Conservation (phyloP, 352 stramenopile genomes). For the Paralagenidium karlingii region DNA sequence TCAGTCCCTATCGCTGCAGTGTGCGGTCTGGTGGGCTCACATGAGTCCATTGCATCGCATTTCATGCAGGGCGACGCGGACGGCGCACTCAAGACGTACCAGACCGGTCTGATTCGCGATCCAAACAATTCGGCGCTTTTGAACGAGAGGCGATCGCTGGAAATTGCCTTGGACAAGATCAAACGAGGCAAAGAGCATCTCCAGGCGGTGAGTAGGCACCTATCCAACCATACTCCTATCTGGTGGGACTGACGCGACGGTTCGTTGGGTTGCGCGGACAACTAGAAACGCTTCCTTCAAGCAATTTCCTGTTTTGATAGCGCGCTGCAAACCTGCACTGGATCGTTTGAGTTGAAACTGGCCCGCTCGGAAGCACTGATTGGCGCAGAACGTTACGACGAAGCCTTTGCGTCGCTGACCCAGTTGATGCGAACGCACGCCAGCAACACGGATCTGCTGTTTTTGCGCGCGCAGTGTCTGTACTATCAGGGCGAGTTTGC, state of each 20-base stretch:
- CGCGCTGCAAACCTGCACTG: constrained; percentile 49
- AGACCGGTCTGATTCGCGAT: constrained; percentile 53
- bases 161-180: constrained; percentile 74
- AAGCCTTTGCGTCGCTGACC: constrained; percentile 69
- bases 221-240: background rate
- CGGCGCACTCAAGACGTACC: constrained; percentile 60
- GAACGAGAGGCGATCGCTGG: constrained; percentile 59
- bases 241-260: background rate
- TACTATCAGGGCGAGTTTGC: constrained; percentile 90
- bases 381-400: constrained; percentile 64
- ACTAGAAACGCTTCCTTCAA: constrained; percentile 48
- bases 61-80: constrained; percentile 46
- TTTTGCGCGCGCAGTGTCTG: constrained; percentile 76
- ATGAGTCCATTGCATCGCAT: background rate
- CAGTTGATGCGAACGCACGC: constrained; percentile 78
- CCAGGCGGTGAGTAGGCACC: constrained; percentile 21
- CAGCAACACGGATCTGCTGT: constrained; percentile 74
- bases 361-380: constrained; percentile 60
- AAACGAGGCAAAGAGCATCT: constrained; percentile 58
- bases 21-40: background rate
- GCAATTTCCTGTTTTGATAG: constrained; percentile 60
- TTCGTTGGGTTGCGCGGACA: background rate
- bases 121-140: constrained; percentile 69
- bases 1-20: background rate
- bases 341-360: constrained; percentile 58